Conservation (phyloP, 2,329 filamentous ascomycete genomes). For the Verticillium tricorpus region DNA sequence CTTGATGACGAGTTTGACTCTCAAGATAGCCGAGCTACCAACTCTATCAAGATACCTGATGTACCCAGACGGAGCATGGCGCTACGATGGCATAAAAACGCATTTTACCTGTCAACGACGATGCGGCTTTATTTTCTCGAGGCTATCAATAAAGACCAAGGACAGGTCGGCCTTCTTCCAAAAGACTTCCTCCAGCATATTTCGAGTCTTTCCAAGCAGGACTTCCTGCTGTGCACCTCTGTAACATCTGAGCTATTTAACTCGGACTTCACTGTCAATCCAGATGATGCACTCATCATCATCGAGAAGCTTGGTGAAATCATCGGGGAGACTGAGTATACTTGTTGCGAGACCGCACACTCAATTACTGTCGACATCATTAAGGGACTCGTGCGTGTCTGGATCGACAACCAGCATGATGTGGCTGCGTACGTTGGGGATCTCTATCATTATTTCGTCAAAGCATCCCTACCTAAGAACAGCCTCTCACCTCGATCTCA, state of each 20-base stretch:
- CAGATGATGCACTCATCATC: constrained; percentile 40
- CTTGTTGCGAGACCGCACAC: constrained; percentile 70
- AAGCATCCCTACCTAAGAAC: constrained; percentile 60
- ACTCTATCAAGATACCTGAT: constrained; percentile 27
- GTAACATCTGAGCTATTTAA: constrained; percentile 48
- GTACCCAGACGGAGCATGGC: constrained; percentile 42
- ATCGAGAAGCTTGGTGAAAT: constrained; percentile 47
- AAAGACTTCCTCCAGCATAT: constrained; percentile 45
- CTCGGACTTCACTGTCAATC: constrained; percentile 47
- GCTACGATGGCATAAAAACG: constrained; percentile 33
- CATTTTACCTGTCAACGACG: constrained; percentile 44
- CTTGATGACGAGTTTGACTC: constrained; percentile 62
- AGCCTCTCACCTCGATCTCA: constrained; percentile 67
- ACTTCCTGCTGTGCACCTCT: constrained; percentile 46
- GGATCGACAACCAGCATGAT: constrained; percentile 55
- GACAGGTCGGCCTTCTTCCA: constrained; percentile 46
- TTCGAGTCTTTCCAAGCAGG: constrained; percentile 43
- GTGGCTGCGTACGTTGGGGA: constrained; percentile 66
- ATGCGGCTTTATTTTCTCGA: constrained; percentile 42
- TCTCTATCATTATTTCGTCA: constrained; percentile 75
- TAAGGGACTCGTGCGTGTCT: constrained; percentile 56
- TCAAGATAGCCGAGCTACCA: constrained; percentile 45
- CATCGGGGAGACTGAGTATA: constrained; percentile 55
- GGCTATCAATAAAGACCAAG: constrained; percentile 34
- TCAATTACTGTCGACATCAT: constrained; percentile 65